Base-by-base conservation (phyloP, 352 stramenopile species). In the Pythium chondricola region DNA sequence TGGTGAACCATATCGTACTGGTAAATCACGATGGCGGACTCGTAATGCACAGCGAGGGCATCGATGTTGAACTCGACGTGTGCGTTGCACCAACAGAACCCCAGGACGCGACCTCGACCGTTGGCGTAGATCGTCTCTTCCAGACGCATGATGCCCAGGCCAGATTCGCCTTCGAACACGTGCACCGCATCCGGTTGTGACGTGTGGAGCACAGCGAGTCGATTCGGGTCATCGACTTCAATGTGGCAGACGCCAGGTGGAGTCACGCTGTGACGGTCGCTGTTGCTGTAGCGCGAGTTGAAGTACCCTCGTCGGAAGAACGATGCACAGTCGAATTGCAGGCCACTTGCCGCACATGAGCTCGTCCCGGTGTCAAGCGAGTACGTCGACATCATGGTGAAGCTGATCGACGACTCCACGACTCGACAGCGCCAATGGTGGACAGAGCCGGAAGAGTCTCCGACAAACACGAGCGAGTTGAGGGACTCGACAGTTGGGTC, bases 61-160 rank as follows among this genome's bases (percentile, higher is more conserved):
- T 93, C 82, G 7, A 93, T 60, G 43, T 90, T 88, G 65, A 91
- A 93, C 47, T 91, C 80, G 10, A 90, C 79, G 45, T 93, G 82
- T 13, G 74, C 71, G 46, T 55, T 77, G 56, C 82, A 91, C 82
- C 82, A 93, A 47, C 61, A 84, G 31, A 93, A 89, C 18, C 76
- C 78, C 31, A 87, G 36, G 42, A 91, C 64, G 11, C 66, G 47
- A 8, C 80, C 79, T 38, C 72, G 67, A 2, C 73, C 74, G 20
- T 67, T 61, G 9, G 79, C 83, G 16, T 48, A 20, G 20, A 93
- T 84, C 1, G 61, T 73, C 47, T 82, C 79, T 61, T 93, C 82
- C 3, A 74, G 55, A 8, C 77, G 69, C 39, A 91, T 58, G 48
- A 91, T 91, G 20, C 82, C 82, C 6, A 93, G 61, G 2, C 82